phyloP scores from a whole-genome alignment of 495 filamentous ascomycete species.

The Acidomyces sp. region DNA sequence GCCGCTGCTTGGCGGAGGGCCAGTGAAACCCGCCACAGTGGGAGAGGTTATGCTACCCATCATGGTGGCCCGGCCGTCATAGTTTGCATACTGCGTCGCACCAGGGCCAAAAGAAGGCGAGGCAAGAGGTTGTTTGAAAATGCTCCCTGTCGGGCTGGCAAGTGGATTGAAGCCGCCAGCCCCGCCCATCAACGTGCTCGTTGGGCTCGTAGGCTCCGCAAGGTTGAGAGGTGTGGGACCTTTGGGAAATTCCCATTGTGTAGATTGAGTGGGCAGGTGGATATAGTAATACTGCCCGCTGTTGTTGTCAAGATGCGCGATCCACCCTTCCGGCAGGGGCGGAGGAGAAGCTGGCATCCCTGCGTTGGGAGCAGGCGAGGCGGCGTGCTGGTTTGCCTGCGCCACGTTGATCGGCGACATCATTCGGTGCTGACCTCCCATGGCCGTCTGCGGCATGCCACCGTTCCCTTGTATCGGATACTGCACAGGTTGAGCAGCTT shows the following conservation, averaged over 20 bases:
- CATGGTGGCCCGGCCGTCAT: constrained; percentile 40
- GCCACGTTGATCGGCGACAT: constrained; percentile 14
- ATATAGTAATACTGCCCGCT: constrained; percentile 99
- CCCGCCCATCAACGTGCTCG: constrained; percentile 47
- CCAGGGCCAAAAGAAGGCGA: constrained; percentile 39
- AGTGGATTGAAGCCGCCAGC: constrained; percentile 50
- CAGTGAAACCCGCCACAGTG: constrained; percentile 56
- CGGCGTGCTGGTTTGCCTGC: constrained; percentile 12
- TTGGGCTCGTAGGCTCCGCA: constrained; percentile 69
- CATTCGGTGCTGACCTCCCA: too few species aligned
- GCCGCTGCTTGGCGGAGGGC: constrained; percentile 73
- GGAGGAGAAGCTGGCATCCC: constrained; percentile 70
- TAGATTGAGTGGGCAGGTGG: constrained; percentile 86
- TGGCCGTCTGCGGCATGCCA: constrained; percentile 2
- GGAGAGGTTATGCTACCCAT: constrained; percentile 52
- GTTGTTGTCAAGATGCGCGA: constrained; percentile 86
- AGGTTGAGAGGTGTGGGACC: constrained; percentile 73
- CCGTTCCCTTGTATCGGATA: constrained; percentile 29
- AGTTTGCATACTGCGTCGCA: constrained; percentile 49
- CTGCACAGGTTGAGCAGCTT: too few species aligned
- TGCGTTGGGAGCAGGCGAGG: constrained; percentile 34
- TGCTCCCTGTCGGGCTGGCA: constrained; percentile 53
- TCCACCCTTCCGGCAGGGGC: constrained; percentile 94
- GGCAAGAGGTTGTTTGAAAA: constrained; percentile 56
- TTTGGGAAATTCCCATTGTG: constrained; percentile 97